Conservation (phyloP, 2,329 filamentous ascomycete genomes). For the Cucurbitaria berberidis region DNA sequence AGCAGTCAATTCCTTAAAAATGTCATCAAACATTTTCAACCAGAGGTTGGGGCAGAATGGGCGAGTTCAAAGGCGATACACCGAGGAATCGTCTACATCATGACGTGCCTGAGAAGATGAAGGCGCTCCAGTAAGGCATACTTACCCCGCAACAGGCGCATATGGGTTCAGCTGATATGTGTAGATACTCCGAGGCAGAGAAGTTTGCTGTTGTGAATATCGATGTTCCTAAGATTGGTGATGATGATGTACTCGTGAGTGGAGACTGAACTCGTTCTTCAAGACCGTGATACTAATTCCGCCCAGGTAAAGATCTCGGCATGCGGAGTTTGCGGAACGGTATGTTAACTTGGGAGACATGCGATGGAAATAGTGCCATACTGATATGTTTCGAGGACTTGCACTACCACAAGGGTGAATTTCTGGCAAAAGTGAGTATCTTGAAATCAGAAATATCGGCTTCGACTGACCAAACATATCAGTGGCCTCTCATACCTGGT, state of each 20-base stretch:
- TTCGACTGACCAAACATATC: not conserved
- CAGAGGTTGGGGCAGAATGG: not conserved
- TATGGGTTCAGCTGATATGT: not conserved
- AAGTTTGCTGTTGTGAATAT: conserved; percentile 27
- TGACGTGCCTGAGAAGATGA: conserved; percentile 28
- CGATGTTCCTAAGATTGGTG: conserved; percentile 22
- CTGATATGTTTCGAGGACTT: conserved; percentile 22
- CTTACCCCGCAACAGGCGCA: not conserved
- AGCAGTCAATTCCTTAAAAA: not conserved
- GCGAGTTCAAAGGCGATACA: conserved; percentile 4
- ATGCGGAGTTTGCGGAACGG: conserved; percentile 34
- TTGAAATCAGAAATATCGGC: too few species aligned
- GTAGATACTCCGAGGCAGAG: conserved; percentile 29
- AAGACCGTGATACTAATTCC: not conserved
- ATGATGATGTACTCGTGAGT: conserved; percentile 31
- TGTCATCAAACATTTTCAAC: not conserved
- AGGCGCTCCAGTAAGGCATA: conserved; percentile 26
- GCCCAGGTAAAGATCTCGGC: conserved; percentile 30
- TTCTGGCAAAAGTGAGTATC: conserved; percentile 25
- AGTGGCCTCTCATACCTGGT: conserved; percentile 35
- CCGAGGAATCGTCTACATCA: not conserved
- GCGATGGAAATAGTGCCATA: not conserved
- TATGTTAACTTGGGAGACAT: not conserved
- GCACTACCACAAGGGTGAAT: conserved; percentile 36
- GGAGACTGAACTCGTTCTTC: not conserved